Base-by-base conservation (phyloP, 2,329 filamentous ascomycete genomes). In the Cladobotryum mycophilum region DNA sequence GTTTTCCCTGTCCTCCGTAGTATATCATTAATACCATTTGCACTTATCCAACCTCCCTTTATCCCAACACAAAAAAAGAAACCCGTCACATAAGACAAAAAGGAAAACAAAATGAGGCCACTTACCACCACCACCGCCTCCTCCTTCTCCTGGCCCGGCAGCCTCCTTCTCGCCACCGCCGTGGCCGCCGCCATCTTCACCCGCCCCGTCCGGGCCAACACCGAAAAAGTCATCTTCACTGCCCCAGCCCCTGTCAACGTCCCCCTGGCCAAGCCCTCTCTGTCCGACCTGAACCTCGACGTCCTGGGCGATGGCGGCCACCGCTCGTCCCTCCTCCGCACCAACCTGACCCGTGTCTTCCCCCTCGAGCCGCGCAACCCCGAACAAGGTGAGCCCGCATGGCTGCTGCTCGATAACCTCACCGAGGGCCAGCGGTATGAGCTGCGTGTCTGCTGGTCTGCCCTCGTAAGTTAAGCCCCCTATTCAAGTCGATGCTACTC, bases 371-470 rank as follows among this genome's bases (percentile, higher is more conserved):
- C 71, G 2, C 49, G 8, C 55, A 13, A 52, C 56, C 15, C 64
- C 14, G 20, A 34, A n/a, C 65, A 73, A 12, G 89, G 88, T 7
- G 70, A 74, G 11, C 75, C 84, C 47, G 85, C 86, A 25, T 97
- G 93, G 93, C 80, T 90, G 58, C 71, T 92, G 7, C 79, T 99
- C 5, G 79, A 86, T 51, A 72, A 76, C 34, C 75, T 99, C 49
- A 75, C 70, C n/a, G 78, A 81, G 35, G 81, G 82, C 11, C 85
- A 86, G 62, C 80, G 90, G 57, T 96, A 97, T 75, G 93, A 99
- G 73, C 79, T 95, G 45, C 84, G 93, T 49, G 77, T 96, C 53
- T 97, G 92, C 71, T 99, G 92, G 91, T 78, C 89, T 53, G 93
- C 93, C 38, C 93, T 86, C 54, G 92, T 96, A 78, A 70, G 87